Evolutionary conservation across 1,284 basidiomycete species (phyloP).

Genomic region (Meira nashicola): DNA sequence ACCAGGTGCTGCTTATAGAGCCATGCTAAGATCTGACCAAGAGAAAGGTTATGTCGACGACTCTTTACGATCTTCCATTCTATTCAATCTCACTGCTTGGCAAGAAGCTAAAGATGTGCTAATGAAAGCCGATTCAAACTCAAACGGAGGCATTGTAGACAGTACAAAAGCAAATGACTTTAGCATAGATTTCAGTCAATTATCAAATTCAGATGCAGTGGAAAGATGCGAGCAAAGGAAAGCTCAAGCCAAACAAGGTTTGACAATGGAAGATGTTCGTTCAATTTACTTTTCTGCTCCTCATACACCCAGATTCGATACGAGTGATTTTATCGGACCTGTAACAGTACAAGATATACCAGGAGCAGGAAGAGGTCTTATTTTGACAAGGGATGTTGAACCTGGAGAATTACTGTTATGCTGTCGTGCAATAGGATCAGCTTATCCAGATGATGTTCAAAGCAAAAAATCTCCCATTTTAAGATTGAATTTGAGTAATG

Average conservation of each 20-base stretch:
- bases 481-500: conserved; percentile 34
- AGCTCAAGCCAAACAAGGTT: background rate
- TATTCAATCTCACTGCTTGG: conserved; percentile 8
- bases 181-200: background rate
- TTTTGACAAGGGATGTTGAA: conserved; percentile 17
- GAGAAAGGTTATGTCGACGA: background rate
- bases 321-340: conserved; percentile 39
- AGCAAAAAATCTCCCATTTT: conserved; percentile 33
- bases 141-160: background rate
- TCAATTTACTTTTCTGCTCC: conserved; percentile 31
- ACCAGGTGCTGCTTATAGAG: conserved; percentile 12
- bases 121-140: background rate
- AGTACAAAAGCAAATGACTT: background rate
- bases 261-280: conserved; percentile 3
- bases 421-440: conserved; percentile 38
- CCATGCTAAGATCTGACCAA: background rate
- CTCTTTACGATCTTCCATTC: background rate
- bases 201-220: background rate
- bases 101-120: background rate
- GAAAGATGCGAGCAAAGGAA: background rate
- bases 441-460: conserved; percentile 36
- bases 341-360: conserved; percentile 39
- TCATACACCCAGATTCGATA: conserved; percentile 31
- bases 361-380: conserved; percentile 42
- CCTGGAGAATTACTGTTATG: conserved; percentile 32